phyloP scores from a whole-genome alignment of 768 basidiomycete species.

The Coprinopsis strossmayeri region DNA sequence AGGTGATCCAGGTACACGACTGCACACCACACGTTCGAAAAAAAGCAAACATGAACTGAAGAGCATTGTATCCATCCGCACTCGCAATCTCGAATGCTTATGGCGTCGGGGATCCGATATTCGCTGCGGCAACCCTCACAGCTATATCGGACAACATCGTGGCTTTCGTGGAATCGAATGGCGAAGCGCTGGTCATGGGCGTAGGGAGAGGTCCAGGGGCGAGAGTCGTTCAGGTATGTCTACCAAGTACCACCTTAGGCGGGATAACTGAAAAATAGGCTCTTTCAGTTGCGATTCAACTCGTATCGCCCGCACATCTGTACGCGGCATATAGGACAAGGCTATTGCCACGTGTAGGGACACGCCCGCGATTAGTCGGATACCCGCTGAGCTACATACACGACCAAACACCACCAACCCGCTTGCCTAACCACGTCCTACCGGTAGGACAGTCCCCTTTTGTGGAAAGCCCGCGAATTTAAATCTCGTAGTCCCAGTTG shows the following conservation, averaged over 20 bases:
- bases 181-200: conserved; percentile 49
- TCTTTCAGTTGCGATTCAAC: conserved; percentile 50
- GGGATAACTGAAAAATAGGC: neutral
- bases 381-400: no score
- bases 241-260: neutral
- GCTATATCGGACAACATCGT: conserved; percentile 53
- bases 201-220: conserved; percentile 49
- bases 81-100: conserved; percentile 67
- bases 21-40: conserved; percentile 65
- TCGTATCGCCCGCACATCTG: conserved; percentile 63
- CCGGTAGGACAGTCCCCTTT: no score
- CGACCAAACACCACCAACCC: no score
- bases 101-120: conserved; percentile 45
- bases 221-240: conserved; percentile 49
- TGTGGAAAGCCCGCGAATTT: no score
- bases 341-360: no score
- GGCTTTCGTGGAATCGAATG: conserved; percentile 59
- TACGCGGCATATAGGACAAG: conserved; percentile 81
- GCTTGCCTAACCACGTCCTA: no score
- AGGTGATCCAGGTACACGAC: conserved; percentile 57
- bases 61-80: conserved; percentile 85
- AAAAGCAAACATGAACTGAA: conserved; percentile 84
- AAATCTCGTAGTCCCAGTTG: no score
- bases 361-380: no score
- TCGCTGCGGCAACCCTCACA: conserved; percentile 74